Evolutionary conservation across 1,284 basidiomycete species (phyloP).

Genomic region (Ceratobasidium sp.): DNA sequence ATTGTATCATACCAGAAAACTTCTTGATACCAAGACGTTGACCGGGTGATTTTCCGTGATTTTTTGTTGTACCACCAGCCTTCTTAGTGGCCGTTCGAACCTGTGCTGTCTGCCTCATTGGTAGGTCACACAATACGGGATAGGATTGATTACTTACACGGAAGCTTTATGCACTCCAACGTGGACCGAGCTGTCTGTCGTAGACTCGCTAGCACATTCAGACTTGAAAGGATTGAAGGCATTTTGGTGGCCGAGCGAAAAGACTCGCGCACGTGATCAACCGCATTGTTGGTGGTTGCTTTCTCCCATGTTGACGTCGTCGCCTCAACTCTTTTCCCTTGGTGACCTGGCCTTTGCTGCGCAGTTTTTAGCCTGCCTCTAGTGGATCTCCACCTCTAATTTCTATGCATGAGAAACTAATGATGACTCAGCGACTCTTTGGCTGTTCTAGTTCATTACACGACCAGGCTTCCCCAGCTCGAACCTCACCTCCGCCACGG

Average conservation of each 20-base stretch:
- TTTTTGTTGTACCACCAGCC: slow-evolving; percentile 90
- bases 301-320: too few relatives aligned
- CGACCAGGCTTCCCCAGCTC: not conserved
- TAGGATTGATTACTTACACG: not conserved
- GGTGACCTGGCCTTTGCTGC: not conserved
- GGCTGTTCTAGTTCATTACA: not conserved
- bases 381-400: not conserved
- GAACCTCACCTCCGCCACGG: not conserved
- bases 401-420: not conserved
- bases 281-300: not conserved
- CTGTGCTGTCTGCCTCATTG: slow-evolving; percentile 61
- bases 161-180: not conserved
- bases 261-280: slow-evolving; percentile 22
- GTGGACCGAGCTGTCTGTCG: not conserved
- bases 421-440: not conserved
- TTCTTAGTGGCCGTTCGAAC: slow-evolving; percentile 94
- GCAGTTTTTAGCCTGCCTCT: not conserved
- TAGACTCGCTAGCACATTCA: slow-evolving; percentile 5
- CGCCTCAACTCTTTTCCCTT: not conserved
- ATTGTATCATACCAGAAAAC: slow-evolving; percentile 78
- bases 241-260: not conserved
- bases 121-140: not conserved
- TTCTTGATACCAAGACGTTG: slow-evolving; percentile 93
- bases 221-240: slow-evolving; percentile 36
- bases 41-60: slow-evolving; percentile 90